phyloP scores from a whole-genome alignment of 306 rosid species.

The Vicia sativa region DNA sequence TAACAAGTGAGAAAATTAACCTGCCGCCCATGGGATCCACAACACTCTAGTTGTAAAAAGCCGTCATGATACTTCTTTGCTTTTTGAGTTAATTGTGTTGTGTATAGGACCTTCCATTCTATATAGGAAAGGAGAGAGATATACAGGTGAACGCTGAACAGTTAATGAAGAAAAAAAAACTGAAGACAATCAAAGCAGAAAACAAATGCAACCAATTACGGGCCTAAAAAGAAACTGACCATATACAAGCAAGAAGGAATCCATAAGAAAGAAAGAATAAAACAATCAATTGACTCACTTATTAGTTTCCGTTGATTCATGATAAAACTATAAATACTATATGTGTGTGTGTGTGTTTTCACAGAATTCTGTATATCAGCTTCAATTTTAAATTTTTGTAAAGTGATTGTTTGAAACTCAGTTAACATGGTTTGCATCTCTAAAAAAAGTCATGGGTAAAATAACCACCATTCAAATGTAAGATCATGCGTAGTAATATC shows the following conservation, averaged over 20 bases:
- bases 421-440: conserved; percentile 5
- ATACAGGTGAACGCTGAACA: conserved; percentile 26
- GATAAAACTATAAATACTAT: conserved; percentile 27
- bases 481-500: background rate
- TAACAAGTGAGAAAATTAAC: conserved; percentile 43
- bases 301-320: conserved; percentile 21
- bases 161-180: conserved; percentile 22
- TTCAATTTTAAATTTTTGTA: background rate
- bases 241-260: conserved; percentile 1
- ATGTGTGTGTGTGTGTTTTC: background rate
- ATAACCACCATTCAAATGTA: conserved; percentile 14
- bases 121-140: conserved; percentile 33
- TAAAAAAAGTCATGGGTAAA: background rate
- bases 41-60: conserved; percentile 52
- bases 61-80: conserved; percentile 76
- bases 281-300: conserved; percentile 4
- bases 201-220: conserved; percentile 22
- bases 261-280: conserved; percentile 21
- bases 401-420: conserved; percentile 17
- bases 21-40: conserved; percentile 67
- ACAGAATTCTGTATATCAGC: conserved; percentile 19
- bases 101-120: conserved; percentile 78
- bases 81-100: conserved; percentile 68
- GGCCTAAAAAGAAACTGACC: conserved; percentile 25
- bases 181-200: conserved; percentile 28